Evolutionary conservation across 441 rosid species (phyloP).

Genomic region (Mallotus japonicus): DNA sequence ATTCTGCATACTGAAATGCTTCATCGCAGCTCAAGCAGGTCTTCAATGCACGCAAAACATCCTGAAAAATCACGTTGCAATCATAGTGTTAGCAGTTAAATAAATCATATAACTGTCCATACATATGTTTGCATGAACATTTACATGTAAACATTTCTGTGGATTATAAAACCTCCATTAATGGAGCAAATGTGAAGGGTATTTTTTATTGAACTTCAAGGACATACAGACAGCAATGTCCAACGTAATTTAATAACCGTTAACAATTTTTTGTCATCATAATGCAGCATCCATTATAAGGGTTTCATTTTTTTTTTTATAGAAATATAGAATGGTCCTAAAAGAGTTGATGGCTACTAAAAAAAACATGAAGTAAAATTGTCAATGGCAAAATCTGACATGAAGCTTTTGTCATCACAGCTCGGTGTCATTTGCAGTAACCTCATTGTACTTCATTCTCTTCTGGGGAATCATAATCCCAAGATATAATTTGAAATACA

Average conservation of each 20-base stretch:
- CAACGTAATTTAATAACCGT: neutral
- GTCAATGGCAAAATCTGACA: neutral
- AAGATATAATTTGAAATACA: neutral
- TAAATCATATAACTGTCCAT: neutral
- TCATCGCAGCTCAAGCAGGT: conserved; percentile 64
- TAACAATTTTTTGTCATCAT: neutral
- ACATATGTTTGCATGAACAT: neutral
- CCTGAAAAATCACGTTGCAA: conserved; percentile 47
- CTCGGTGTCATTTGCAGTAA: too few relatives aligned
- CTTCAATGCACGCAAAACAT: conserved; percentile 67
- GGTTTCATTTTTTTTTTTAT: neutral
- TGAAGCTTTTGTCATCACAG: too few relatives aligned
- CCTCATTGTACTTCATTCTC: too few relatives aligned
- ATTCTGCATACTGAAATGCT: conserved; percentile 81
- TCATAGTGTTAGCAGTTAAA: conserved; percentile 13
- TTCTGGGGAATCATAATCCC: neutral
- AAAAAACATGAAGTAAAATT: neutral
- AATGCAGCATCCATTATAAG: neutral
- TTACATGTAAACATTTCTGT: neutral
- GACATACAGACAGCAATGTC: neutral
- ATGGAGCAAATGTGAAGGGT: neutral
- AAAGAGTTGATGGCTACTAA: neutral
- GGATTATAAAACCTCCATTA: neutral
- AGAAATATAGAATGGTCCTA: neutral
- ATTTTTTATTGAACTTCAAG: neutral